Evolutionary conservation across 768 basidiomycete genomes (phyloP).

Genomic region (Naganishia vaughanmartiniae): DNA sequence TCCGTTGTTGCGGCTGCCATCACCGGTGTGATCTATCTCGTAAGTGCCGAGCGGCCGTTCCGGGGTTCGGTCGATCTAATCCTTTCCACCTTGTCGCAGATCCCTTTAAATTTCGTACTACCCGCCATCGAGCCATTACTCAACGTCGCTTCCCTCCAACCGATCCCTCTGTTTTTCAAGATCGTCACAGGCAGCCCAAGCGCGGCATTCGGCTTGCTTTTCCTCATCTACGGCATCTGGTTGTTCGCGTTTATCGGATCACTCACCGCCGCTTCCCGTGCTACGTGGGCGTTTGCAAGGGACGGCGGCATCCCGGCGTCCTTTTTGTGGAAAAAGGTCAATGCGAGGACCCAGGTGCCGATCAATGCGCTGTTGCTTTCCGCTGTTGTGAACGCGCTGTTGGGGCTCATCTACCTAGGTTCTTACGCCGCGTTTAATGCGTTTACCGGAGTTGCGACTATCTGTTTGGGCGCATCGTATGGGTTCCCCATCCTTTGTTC

Average conservation of each 20-base stretch:
- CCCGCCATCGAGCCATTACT: slow-evolving; percentile 61
- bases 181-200: slow-evolving; percentile 63
- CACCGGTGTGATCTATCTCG: slow-evolving; percentile 44
- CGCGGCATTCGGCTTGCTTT: slow-evolving; percentile 63
- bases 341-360: slow-evolving; percentile 57
- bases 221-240: slow-evolving; percentile 51
- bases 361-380: slow-evolving; percentile 64
- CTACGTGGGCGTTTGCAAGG: slow-evolving; percentile 70
- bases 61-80: slow-evolving; percentile 51
- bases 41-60: slow-evolving; percentile 27
- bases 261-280: slow-evolving; percentile 65
- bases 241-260: slow-evolving; percentile 64
- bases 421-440: slow-evolving; percentile 64
- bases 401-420: slow-evolving; percentile 65
- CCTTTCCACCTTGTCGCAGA: slow-evolving; percentile 58
- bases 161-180: slow-evolving; percentile 64
- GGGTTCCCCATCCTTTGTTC: slow-evolving; percentile 64
- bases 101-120: slow-evolving; percentile 66
- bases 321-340: slow-evolving; percentile 57
- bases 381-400: slow-evolving; percentile 60
- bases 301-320: slow-evolving; percentile 66
- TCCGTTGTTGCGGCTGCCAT: slow-evolving; percentile 44
- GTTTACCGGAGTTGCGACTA: slow-evolving; percentile 66
- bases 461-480: slow-evolving; percentile 66
- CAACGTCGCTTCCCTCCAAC: slow-evolving; percentile 64